These are phyloP conservation scores for Oenanthe javanica DNA, from an alignment of 140 eudicot species.

Conservation along the genomic window DNA sequence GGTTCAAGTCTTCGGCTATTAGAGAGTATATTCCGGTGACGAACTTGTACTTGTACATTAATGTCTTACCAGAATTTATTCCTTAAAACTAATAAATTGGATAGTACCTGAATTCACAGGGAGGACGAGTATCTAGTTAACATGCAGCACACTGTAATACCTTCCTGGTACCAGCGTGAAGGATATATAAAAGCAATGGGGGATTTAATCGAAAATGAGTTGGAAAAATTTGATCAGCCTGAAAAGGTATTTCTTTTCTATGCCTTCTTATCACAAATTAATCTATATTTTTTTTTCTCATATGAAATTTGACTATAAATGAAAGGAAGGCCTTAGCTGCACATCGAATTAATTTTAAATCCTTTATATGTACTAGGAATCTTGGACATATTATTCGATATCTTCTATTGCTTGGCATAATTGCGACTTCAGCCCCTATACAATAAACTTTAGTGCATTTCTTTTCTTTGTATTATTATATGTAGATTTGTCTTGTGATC, in stretches of 20 bases:
- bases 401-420: not conserved
- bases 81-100: not conserved
- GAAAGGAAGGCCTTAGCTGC: not conserved
- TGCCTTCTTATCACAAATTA: not conserved
- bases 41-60: conserved; percentile 11
- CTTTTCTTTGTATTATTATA: not conserved
- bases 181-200: conserved; percentile 96
- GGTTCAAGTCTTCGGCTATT: conserved; percentile 96
- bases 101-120: conserved; percentile 27
- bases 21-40: conserved; percentile 91
- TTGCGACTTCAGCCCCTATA: not conserved
- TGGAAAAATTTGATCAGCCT: conserved; percentile 53
- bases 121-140: conserved; percentile 94
- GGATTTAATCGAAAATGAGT: conserved; percentile 70
- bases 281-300: not conserved
- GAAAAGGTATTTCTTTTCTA: conserved; percentile 41
- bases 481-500: not conserved
- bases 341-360: not conserved
- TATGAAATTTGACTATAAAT: not conserved
- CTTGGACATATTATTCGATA: not conserved
- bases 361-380: not conserved
- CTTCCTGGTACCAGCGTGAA: conserved; percentile 99
- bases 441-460: not conserved
- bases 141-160: conserved; percentile 99
- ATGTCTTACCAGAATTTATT: not conserved